Evolutionary conservation across 306 rosid genomes (phyloP).

Genomic region (Prunus davidiana): DNA sequence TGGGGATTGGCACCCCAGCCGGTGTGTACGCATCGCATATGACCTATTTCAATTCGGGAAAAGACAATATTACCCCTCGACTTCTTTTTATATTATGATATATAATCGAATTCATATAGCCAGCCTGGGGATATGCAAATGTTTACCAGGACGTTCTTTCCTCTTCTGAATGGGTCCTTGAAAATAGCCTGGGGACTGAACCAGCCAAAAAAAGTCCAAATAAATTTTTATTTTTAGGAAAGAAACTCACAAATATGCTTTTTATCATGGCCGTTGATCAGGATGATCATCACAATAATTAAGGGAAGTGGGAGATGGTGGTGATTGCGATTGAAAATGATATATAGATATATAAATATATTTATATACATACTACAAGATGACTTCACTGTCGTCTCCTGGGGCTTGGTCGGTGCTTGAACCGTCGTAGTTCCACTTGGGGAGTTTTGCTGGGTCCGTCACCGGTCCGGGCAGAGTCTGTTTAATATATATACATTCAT

Average conservation of each 20-base stretch:
- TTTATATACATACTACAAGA: constrained; percentile 32
- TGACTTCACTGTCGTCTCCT: constrained; percentile 54
- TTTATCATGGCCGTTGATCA: constrained; percentile 7
- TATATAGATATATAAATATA: not conserved
- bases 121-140: too few species aligned
- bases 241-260: not conserved
- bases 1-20: constrained; percentile 51
- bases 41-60: constrained; percentile 22
- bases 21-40: constrained; percentile 50
- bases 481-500: not conserved
- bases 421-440: constrained; percentile 58
- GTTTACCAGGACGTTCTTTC: constrained; percentile 47
- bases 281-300: not conserved
- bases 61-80: constrained; percentile 6
- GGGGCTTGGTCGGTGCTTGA: constrained; percentile 58
- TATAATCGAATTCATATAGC: too few species aligned
- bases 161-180: constrained; percentile 55
- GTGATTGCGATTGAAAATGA: not conserved
- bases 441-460: constrained; percentile 44
- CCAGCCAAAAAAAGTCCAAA: not conserved
- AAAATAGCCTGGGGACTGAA: constrained; percentile 50
- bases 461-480: constrained; percentile 49
- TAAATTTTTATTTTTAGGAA: not conserved
- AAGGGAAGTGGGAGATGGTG: not conserved
- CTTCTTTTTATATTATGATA: not conserved